These are phyloP conservation scores for Syzygium oleosum DNA, from an alignment of 345 rosid species.

Conservation along the genomic window DNA sequence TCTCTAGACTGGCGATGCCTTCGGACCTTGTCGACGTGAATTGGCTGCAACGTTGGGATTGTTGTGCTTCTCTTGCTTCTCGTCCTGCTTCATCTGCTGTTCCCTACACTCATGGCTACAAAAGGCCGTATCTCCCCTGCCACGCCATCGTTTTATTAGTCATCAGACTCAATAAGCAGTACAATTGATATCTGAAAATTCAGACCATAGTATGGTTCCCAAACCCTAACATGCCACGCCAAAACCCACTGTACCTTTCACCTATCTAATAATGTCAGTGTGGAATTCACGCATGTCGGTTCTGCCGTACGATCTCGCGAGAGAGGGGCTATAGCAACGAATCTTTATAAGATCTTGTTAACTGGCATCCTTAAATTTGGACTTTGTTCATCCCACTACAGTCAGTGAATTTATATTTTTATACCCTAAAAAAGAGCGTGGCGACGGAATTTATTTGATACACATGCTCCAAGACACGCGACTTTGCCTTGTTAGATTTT, in stretches of 20 bases:
- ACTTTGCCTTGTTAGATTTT: background rate
- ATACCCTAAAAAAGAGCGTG: background rate
- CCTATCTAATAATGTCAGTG: background rate
- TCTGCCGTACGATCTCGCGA: background rate
- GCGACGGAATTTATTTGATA: background rate
- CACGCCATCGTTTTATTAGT: background rate
- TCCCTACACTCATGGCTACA: constrained; percentile 86
- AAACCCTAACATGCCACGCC: background rate
- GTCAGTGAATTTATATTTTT: background rate
- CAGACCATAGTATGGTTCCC: background rate
- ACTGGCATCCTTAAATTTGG: background rate
- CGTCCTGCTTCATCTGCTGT: constrained; percentile 60
- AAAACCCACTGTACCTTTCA: background rate
- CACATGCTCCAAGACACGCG: background rate
- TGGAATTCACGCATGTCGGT: background rate
- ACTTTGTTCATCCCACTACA: background rate
- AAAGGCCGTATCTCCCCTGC: constrained; percentile 83
- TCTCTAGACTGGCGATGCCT: background rate
- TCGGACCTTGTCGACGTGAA: background rate
- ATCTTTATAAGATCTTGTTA: background rate
- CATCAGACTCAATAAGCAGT: background rate
- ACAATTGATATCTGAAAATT: background rate
- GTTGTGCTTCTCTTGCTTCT: constrained; percentile 24
- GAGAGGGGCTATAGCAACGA: background rate
- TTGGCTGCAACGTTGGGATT: background rate